Evolutionary conservation across 306 rosid genomes (phyloP).

Genomic region (Parietaria judaica): DNA sequence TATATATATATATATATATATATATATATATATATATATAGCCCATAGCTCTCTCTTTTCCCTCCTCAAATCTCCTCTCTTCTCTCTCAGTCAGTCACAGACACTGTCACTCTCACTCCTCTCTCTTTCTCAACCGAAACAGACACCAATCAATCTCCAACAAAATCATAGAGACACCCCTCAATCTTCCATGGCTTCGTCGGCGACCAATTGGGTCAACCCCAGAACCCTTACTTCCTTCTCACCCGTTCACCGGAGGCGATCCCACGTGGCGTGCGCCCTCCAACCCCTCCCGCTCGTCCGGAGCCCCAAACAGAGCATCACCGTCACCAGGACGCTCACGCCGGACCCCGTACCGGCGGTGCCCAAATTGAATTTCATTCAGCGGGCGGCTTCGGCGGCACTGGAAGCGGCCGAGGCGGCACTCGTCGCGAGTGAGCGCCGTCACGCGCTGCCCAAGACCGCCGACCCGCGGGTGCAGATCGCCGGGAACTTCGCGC

Average conservation of each 20-base stretch:
- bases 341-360: not conserved
- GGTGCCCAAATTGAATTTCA: conserved; percentile 31
- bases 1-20: conserved; percentile 20
- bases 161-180: not conserved
- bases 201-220: conserved; percentile 26
- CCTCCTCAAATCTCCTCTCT: conserved; percentile 10
- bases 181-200: conserved; percentile 30
- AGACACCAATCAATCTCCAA: conserved; percentile 5
- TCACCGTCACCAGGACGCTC: not conserved
- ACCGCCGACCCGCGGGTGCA: conserved; percentile 88
- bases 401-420: conserved; percentile 58
- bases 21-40: conserved; percentile 37
- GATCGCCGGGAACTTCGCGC: conserved; percentile 89
- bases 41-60: conserved; percentile 6
- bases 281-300: conserved; percentile 50
- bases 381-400: conserved; percentile 46
- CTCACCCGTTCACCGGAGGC: conserved; percentile 1
- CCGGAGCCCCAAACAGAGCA: conserved; percentile 35
- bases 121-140: conserved; percentile 3
- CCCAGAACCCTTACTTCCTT: conserved; percentile 16
- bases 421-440: conserved; percentile 43
- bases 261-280: conserved; percentile 25
- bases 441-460: conserved; percentile 58
- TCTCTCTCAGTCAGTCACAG: not conserved
- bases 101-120: conserved; percentile 5